Evolutionary conservation across 768 basidiomycete genomes (phyloP).

Genomic region (Podaxis mareebaensis): DNA sequence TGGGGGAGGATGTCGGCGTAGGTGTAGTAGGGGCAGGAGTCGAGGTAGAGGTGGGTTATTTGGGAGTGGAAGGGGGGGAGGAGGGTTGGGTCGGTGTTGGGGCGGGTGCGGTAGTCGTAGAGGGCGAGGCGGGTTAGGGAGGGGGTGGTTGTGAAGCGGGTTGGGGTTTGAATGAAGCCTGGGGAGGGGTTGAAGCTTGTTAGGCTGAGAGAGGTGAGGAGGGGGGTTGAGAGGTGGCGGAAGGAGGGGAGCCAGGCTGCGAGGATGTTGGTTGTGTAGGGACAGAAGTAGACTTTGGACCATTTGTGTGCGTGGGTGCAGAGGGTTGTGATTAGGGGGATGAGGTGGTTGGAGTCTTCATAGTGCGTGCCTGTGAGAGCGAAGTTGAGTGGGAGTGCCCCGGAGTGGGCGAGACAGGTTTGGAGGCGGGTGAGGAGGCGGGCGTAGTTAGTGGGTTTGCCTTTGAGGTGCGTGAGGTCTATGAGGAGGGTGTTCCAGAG

Average conservation of each 20-base stretch:
- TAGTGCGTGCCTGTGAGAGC: conserved; percentile 11
- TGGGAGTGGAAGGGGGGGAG: not conserved
- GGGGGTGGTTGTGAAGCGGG: conserved; percentile 2
- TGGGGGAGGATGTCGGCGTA: conserved; percentile 7
- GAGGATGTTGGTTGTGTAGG: conserved; percentile 12
- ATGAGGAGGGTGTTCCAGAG: conserved; percentile 18
- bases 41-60: conserved; percentile 14
- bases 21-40: conserved; percentile 12
- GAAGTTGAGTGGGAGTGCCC: conserved; percentile 11
- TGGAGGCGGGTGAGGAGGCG: conserved; percentile 12
- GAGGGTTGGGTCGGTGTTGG: not conserved
- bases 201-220: conserved; percentile 4
- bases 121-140: conserved; percentile 2
- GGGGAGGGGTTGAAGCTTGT: conserved; percentile 5
- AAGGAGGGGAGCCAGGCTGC: not conserved
- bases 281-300: conserved; percentile 12
- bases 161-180: conserved; percentile 14
- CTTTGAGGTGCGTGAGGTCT: conserved; percentile 11
- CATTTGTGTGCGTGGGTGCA: conserved; percentile 5
- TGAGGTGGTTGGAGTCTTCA: conserved; percentile 6
- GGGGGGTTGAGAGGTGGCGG: conserved; percentile 12
- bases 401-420: conserved; percentile 3
- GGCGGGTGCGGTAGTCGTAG: conserved; percentile 7
- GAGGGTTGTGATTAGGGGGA: conserved; percentile 5
- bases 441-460: not conserved